Evolutionary conservation across 768 basidiomycete species (phyloP).

Genomic region (Termitomyces sp.): DNA sequence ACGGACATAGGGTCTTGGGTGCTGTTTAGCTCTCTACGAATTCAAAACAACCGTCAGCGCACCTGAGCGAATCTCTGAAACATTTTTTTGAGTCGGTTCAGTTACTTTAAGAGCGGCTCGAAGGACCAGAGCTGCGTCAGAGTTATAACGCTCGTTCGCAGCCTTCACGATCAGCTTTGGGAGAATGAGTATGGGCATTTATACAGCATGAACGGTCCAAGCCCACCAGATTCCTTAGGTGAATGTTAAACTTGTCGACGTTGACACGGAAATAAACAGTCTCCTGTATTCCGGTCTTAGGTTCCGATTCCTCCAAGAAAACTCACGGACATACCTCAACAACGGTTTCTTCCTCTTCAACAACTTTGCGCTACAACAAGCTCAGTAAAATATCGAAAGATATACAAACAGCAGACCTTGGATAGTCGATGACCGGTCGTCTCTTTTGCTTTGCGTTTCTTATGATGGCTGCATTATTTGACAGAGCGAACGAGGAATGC

Average conservation of each 20-base stretch:
- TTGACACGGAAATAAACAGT: constrained; percentile 82
- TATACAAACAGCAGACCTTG: constrained; percentile 39
- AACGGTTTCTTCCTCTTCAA: constrained; percentile 48
- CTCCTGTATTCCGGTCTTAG: constrained; percentile 39
- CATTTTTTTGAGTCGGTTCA: constrained; percentile 55
- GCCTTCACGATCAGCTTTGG: constrained; percentile 74
- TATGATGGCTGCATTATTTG: constrained; percentile 20
- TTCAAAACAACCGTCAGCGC: not conserved
- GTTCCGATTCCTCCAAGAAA: constrained; percentile 4
- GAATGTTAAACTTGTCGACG: constrained; percentile 81
- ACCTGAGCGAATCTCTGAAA: constrained; percentile 69
- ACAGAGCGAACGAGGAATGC: constrained; percentile 3
- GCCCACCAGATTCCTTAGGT: constrained; percentile 81
- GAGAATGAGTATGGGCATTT: constrained; percentile 7
- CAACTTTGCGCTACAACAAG: constrained; percentile 37
- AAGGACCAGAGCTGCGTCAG: constrained; percentile 66
- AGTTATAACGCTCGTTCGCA: constrained; percentile 77
- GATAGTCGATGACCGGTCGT: constrained; percentile 41
- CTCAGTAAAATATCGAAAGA: not conserved
- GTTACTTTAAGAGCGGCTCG: constrained; percentile 69
- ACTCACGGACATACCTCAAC: constrained; percentile 57
- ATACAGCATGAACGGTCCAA: not conserved
- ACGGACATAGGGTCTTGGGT: constrained; percentile 61
- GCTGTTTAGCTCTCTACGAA: not conserved
- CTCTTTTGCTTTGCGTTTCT: constrained; percentile 67